Conservation (phyloP, 1,284 basidiomycete genomes). For the Ceratobasidium sp. region DNA sequence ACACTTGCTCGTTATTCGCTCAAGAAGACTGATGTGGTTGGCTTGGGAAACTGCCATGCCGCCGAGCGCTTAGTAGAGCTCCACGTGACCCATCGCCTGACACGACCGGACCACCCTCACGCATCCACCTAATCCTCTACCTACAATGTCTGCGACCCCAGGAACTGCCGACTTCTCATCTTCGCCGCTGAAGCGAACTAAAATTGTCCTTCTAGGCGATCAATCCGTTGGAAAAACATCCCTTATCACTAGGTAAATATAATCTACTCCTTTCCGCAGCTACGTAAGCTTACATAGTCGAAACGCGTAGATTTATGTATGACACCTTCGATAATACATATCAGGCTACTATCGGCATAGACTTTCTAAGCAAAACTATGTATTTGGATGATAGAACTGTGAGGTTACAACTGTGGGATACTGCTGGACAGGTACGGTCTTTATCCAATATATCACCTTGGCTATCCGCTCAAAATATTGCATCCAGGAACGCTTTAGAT, state of each 20-base stretch:
- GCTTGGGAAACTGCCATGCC: background rate
- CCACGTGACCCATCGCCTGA: background rate
- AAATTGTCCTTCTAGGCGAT: conserved; percentile 94
- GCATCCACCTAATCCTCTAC: background rate
- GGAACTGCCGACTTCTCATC: conserved; percentile 86
- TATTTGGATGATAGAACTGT: conserved; percentile 99
- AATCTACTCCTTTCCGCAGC: conserved; percentile 51
- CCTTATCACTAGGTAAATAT: conserved; percentile 93
- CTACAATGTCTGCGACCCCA: conserved; percentile 63
- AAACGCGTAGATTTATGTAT: conserved; percentile 91
- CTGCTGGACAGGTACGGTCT: conserved; percentile 87
- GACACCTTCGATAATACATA: conserved; percentile 99
- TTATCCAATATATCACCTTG: conserved; percentile 33
- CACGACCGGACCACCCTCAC: conserved; percentile 5
- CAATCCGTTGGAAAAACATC: conserved; percentile 97
- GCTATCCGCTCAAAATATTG: conserved; percentile 9
- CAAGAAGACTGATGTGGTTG: background rate
- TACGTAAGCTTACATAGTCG: background rate
- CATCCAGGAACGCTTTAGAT: conserved; percentile 93
- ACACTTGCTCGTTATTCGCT: background rate
- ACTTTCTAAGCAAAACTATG: conserved; percentile 99
- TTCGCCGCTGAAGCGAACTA: conserved; percentile 92
- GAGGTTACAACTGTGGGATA: conserved; percentile 98
- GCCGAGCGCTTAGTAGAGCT: background rate
- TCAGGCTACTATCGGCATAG: conserved; percentile 99